Conservation (phyloP, 1,284 basidiomycete genomes). For the Tetrapyrgos nigripes region DNA sequence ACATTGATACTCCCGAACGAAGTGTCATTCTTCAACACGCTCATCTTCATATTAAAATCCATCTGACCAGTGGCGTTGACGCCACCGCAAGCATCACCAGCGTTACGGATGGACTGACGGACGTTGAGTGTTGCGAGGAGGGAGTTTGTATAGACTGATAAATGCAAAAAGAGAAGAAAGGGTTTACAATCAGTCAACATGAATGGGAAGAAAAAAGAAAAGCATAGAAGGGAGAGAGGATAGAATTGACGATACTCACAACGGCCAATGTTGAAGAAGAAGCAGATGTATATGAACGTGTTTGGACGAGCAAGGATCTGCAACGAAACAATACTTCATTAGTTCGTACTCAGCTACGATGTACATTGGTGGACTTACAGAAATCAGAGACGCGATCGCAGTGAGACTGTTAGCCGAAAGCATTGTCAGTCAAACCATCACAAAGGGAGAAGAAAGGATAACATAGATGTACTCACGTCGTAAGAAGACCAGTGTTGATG, state of each 20-base stretch:
- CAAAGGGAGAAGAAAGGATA: neutral
- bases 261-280: slow-evolving; percentile 57
- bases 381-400: slow-evolving; percentile 51
- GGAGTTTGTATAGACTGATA: slow-evolving; percentile 55
- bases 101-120: slow-evolving; percentile 41
- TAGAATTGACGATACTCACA: slow-evolving; percentile 34
- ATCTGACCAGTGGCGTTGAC: slow-evolving; percentile 25
- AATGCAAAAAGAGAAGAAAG: neutral
- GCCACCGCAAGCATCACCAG: slow-evolving; percentile 31
- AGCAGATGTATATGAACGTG: slow-evolving; percentile 52
- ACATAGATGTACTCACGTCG: slow-evolving; percentile 27
- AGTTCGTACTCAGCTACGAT: neutral
- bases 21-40: neutral
- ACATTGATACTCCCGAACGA: neutral
- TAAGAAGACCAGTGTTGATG: slow-evolving; percentile 53
- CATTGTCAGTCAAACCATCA: neutral
- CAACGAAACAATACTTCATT: neutral
- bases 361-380: slow-evolving; percentile 32
- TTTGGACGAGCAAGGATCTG: slow-evolving; percentile 45
- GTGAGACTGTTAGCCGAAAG: slow-evolving; percentile 23
- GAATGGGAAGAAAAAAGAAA: neutral
- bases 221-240: neutral
- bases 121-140: slow-evolving; percentile 58
- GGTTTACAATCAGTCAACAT: neutral
- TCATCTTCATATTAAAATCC: neutral